phyloP scores from a whole-genome alignment of 2,329 filamentous ascomycete species.

The Aschersonia sp. region DNA sequence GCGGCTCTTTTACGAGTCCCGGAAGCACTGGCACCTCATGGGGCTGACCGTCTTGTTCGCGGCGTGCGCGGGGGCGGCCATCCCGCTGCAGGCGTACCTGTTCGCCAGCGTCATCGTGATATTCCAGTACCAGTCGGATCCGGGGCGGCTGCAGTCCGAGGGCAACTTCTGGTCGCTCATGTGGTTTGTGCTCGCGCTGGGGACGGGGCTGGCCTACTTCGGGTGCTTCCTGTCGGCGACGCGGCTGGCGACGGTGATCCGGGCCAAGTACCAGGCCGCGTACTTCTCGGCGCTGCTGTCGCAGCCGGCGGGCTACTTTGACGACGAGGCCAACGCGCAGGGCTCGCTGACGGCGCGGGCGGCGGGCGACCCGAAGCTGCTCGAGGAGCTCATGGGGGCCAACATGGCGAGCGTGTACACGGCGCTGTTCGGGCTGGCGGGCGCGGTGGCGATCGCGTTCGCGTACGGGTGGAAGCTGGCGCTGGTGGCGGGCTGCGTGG shows the following conservation, averaged over 20 bases:
- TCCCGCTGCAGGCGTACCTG: slow-evolving; percentile 38
- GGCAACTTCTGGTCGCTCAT: slow-evolving; percentile 51
- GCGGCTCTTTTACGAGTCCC: slow-evolving; percentile 41
- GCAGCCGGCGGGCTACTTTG: slow-evolving; percentile 46
- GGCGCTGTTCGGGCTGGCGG: slow-evolving; percentile 49
- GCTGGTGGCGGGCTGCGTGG: slow-evolving; percentile 49
- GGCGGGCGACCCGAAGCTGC: slow-evolving; percentile 39
- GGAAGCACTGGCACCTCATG: slow-evolving; percentile 33
- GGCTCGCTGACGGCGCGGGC: slow-evolving; percentile 44
- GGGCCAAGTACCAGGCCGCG: slow-evolving; percentile 40
- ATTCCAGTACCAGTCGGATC: slow-evolving; percentile 22
- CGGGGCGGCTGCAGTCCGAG: slow-evolving; percentile 19
- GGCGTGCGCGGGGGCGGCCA: slow-evolving; percentile 26
- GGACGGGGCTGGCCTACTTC: slow-evolving; percentile 37
- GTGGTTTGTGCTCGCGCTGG: slow-evolving; percentile 45
- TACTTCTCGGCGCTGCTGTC: slow-evolving; percentile 46
- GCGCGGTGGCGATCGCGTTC: slow-evolving; percentile 52
- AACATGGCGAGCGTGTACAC: slow-evolving; percentile 50
- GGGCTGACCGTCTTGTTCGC: slow-evolving; percentile 31
- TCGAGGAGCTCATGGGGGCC: slow-evolving; percentile 47
- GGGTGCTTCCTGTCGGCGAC: slow-evolving; percentile 21
- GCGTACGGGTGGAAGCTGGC: slow-evolving; percentile 65
- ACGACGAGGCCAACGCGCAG: slow-evolving; percentile 42
- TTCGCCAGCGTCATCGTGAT: slow-evolving; percentile 38
- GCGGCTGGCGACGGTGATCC: slow-evolving; percentile 30